Evolutionary conservation across 768 basidiomycete genomes (phyloP), one percentile per base, ranked within the genome.

Genomic region (Lactarius sp.): DNA sequence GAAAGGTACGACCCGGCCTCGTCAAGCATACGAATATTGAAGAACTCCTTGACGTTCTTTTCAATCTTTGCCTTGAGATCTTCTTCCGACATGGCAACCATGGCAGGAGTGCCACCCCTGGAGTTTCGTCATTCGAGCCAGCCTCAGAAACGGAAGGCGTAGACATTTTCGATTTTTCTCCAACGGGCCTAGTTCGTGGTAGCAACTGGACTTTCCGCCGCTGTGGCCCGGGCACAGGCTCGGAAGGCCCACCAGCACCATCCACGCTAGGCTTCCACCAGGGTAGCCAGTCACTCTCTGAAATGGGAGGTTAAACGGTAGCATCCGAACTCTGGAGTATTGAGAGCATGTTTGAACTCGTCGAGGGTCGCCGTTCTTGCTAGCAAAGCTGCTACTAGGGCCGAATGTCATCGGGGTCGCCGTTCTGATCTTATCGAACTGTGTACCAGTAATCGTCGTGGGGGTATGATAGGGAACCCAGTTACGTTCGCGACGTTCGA

Each of bases 1-100:
- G 83, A 80, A 77, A 96, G 93, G 78, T 94, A 95, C 31, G 82
- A 82, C 68, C 93, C 92, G 13, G 91, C 94, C 74, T 97, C 95
- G 39, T 88, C 86, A 61, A 97, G 73, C 70, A 87, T 89, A 67
- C 91, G 88, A 69, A 92, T 85, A 67, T 80, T 83, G 75, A 88
- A 94, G 78, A 93, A 90, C 78, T 98, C 93, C 75, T 91, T 92
- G 60, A 78, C 76, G 69, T 95, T 90, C 69, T 93, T 87, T 14
- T 78, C 80, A 69, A 96, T 87, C 80, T 88, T 90, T 73, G 84
- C 83, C 75, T 81, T 79, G 42, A 85, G 89, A n/a, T 85, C 84
- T 1, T 76, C 83, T 69, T 86, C 86, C 0, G 83, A 78, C 82
- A 94, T 86, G 57, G 79, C 77, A 27, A 75, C 69, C 8, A 39